These are phyloP conservation scores for Plasmodium knowlesi DNA, from an alignment of 169 alveolate genomes.

Conservation along the genomic window DNA sequence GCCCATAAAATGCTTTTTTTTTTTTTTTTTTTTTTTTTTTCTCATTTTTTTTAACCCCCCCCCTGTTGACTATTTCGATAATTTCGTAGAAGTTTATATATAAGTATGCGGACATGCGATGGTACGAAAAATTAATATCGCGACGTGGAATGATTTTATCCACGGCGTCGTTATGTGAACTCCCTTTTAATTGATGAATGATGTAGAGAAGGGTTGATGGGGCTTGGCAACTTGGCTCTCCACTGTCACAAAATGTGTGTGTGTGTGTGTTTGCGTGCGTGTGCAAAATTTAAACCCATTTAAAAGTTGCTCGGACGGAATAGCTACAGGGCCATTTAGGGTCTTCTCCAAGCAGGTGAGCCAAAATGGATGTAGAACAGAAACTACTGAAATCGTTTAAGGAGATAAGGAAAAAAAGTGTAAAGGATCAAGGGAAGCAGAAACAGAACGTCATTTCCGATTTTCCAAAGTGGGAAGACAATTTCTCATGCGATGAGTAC, in stretches of 20 bases:
- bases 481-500: not conserved
- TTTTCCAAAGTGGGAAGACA: not conserved
- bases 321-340: not conserved
- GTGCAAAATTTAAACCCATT: not conserved
- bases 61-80: not conserved
- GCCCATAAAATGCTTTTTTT: not conserved
- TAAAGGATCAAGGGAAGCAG: not conserved
- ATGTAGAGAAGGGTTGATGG: not conserved
- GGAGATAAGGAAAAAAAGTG: constrained; percentile 20
- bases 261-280: too few relatives aligned
- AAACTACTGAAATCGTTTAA: not conserved
- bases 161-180: not conserved
- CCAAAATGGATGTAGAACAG: constrained; percentile 3
- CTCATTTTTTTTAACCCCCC: not conserved
- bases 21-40: not conserved
- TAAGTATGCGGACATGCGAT: not conserved
- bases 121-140: not conserved
- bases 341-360: not conserved
- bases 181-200: not conserved
- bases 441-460: not conserved
- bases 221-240: not conserved
- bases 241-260: not conserved
- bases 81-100: not conserved
- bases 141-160: not conserved
- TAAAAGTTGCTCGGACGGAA: not conserved